Conservation (phyloP, 495 filamentous ascomycete species). For the Trichoderma erinaceum region DNA sequence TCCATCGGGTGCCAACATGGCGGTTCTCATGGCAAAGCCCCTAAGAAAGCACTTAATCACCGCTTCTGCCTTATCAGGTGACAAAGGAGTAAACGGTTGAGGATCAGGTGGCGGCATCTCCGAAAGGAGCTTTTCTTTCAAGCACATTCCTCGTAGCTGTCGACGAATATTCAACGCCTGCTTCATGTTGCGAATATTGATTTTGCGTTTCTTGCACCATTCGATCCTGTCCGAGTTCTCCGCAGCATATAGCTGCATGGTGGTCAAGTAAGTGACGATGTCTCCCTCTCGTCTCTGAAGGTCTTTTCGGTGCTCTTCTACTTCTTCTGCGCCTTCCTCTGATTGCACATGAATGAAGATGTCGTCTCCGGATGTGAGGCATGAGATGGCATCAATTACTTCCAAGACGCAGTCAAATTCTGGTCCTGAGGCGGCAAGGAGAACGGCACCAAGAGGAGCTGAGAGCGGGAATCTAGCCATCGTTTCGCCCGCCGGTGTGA, state of each 20-base stretch:
- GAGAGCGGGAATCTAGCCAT: constrained; percentile 80
- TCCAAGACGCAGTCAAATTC: constrained; percentile 68
- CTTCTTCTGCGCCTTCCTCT: constrained; percentile 75
- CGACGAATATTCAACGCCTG: constrained; percentile 70
- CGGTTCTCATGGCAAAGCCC: constrained; percentile 78
- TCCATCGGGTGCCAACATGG: constrained; percentile 72
- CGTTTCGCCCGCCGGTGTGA: constrained; percentile 66
- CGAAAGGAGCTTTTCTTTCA: constrained; percentile 41
- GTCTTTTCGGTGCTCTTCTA: constrained; percentile 63
- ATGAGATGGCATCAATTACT: constrained; percentile 86
- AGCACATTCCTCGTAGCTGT: constrained; percentile 67
- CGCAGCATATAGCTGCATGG: constrained; percentile 72
- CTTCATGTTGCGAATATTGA: constrained; percentile 78
- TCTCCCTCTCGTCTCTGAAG: constrained; percentile 81
- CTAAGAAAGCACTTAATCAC: constrained; percentile 76
- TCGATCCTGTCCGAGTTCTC: constrained; percentile 66
- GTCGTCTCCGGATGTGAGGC: constrained; percentile 76
- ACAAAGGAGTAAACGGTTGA: constrained; percentile 40
- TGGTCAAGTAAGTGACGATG: constrained; percentile 75
- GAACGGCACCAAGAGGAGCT: constrained; percentile 71
- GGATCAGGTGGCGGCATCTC: constrained; percentile 37
- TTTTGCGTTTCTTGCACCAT: constrained; percentile 73
- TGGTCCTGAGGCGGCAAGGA: constrained; percentile 70
- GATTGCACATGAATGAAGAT: constrained; percentile 75
- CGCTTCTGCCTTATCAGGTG: constrained; percentile 46